Conservation (phyloP, 2,329 filamentous ascomycete species). For the Knufia petricola region DNA sequence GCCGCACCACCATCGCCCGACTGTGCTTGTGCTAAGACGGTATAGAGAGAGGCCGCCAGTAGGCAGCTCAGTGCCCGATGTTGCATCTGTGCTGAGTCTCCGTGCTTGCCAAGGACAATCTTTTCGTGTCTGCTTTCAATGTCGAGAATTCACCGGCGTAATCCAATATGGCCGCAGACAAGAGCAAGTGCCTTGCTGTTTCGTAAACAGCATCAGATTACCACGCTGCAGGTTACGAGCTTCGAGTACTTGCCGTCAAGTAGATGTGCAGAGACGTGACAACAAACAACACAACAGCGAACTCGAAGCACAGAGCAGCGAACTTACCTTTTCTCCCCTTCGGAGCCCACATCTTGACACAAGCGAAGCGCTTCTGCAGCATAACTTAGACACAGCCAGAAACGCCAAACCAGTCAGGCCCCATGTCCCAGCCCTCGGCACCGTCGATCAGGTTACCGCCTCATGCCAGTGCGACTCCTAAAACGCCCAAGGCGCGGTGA, state of each 20-base stretch:
- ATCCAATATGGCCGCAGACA: too few species aligned
- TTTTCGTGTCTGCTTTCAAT: too few species aligned
- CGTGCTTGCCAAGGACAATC: background rate
- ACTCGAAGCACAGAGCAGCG: background rate
- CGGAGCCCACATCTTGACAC: background rate
- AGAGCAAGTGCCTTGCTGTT: too few species aligned
- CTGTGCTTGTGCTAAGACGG: constrained; percentile 13
- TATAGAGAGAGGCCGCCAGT: constrained; percentile 4
- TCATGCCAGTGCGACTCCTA: background rate
- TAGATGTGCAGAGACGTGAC: too few species aligned
- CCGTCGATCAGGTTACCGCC: too few species aligned
- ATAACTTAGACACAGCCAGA: background rate
- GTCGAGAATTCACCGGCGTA: background rate
- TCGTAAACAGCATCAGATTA: too few species aligned
- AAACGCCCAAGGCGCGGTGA: background rate
- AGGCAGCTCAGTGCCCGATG: background rate
- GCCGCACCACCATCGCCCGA: constrained; percentile 18
- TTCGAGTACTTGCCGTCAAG: too few species aligned
- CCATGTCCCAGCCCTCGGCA: background rate
- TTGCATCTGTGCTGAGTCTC: background rate
- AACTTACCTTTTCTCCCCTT: background rate
- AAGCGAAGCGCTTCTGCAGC: background rate
- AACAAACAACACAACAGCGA: too few species aligned
- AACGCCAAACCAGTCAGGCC: background rate
- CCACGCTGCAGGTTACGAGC: too few species aligned